A percentile compares a stretch with the other conserved stretches of the same genome.
These are phyloP conservation scores for Quercus tomentella DNA, from an alignment of 331 rosid genomes.

Conservation along the genomic window DNA sequence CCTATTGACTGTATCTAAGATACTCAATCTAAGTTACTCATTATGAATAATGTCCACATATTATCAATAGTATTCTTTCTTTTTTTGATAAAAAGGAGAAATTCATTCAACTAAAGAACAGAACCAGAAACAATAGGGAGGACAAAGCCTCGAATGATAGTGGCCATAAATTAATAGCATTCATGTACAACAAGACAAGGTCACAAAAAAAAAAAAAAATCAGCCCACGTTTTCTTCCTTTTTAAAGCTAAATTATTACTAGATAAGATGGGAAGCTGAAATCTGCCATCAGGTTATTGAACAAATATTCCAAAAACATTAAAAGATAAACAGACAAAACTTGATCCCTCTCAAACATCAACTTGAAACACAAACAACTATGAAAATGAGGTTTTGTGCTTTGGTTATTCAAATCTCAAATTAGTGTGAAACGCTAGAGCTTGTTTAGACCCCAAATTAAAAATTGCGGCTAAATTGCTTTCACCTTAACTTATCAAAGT, in stretches of 20 bases:
- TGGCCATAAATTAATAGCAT: background rate
- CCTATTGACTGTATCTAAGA: no score
- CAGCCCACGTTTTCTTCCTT: background rate
- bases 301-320: background rate
- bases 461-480: no score
- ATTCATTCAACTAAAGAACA: no score
- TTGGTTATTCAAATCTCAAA: background rate
- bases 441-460: no score
- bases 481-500: no score
- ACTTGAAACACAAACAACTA: background rate
- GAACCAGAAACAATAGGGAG: no score
- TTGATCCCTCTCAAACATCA: background rate
- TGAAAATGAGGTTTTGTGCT: background rate
- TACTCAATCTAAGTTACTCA: no score
- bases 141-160: no score
- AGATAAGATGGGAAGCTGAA: background rate
- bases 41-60: no score
- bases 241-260: background rate
- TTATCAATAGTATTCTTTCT: no score
- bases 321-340: background rate
- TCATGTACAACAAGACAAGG: background rate
- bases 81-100: no score
- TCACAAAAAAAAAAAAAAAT: background rate
- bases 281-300: background rate
- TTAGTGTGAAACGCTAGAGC: no score